Evolutionary conservation across 2,329 filamentous ascomycete genomes (phyloP).

Genomic region (Hypomyces perniciosus): DNA sequence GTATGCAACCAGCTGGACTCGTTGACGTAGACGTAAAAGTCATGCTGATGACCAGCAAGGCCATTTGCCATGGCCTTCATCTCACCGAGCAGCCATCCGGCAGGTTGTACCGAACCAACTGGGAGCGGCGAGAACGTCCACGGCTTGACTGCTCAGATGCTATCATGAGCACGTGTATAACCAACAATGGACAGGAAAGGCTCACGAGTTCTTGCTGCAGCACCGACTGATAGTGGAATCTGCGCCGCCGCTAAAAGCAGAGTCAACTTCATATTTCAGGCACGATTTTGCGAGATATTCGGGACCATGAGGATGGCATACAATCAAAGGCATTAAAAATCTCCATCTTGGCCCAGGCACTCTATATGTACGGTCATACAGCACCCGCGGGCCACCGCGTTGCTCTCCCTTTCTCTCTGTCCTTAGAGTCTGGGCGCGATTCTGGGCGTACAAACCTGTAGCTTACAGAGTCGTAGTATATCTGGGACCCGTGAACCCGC

Average conservation of each 20-base stretch:
- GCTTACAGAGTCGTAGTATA: neutral
- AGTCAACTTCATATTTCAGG: conserved; percentile 9
- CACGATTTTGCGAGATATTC: too few species aligned
- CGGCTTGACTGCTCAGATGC: conserved; percentile 15
- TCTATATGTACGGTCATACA: neutral
- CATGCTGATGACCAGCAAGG: conserved; percentile 44
- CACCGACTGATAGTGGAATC: conserved; percentile 9
- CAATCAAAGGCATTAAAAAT: neutral
- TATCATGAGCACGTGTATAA: neutral
- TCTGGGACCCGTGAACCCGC: neutral
- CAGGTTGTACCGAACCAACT: conserved; percentile 43
- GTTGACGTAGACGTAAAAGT: conserved; percentile 50
- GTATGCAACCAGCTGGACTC: conserved; percentile 40
- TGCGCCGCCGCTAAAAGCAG: conserved; percentile 9
- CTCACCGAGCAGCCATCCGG: conserved; percentile 48
- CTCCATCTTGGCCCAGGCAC: neutral
- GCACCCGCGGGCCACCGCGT: too few species aligned
- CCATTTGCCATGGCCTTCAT: conserved; percentile 43
- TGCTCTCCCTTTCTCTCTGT: neutral
- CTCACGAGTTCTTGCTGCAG: conserved; percentile 10
- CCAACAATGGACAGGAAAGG: neutral
- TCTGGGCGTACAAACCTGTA: neutral
- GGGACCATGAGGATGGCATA: neutral
- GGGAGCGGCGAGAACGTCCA: conserved; percentile 27
- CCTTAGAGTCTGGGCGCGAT: too few species aligned